Evolutionary conservation across 176 grass and related monocot genomes (phyloP), one percentile per base, ranked within the genome.

Genomic region (Oropetium thomaeum): DNA sequence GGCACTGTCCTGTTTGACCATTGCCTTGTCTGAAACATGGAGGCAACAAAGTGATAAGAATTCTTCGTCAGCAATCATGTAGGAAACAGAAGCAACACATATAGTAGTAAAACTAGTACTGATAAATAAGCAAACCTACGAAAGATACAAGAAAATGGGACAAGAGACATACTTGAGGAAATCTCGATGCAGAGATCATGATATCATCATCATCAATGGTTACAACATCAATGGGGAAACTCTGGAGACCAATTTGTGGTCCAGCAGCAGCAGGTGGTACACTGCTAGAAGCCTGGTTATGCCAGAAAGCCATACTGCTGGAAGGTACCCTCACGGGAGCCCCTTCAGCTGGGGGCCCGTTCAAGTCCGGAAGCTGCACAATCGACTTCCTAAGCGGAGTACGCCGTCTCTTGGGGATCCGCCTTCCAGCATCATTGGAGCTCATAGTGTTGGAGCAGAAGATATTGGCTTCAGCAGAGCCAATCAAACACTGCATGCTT

Each of bases 191-290:
- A 86, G 81, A 92, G 33, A 95, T 73, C 70, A 88, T 41, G 39
- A 83, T 74, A 62, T 93, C 91, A 83, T 93, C 90, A 67, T 93
- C 84, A 27, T 52, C 48, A 6, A 84, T 82, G 28, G 34, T 84
- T 12, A 85, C 91, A 22, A 93, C 84, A 47, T 87, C 76, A 10
- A 90, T 93, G 26, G 79, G 81, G 14, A 38, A 82, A 73, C 65
- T 76, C 67, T 79, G 75, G 68, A 70, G 72, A 33, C 81, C 87
- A 76, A 70, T 76, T 30, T 73, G 62, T 29, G 65, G 53, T 13
- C 3, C 57, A 71, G 22, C 17, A 79, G 43, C 45, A 79, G 79
- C 11, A 3, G 9, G 55, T 58, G 75, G 25, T 41, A 22, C 26
- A 38, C 30, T 31, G 29, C 19, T 67, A 43, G 81, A 79, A 51